Evolutionary conservation across 2,329 filamentous ascomycete genomes (phyloP), one percentile per base, ranked within the genome.

Genomic region (Clonostachys solani): DNA sequence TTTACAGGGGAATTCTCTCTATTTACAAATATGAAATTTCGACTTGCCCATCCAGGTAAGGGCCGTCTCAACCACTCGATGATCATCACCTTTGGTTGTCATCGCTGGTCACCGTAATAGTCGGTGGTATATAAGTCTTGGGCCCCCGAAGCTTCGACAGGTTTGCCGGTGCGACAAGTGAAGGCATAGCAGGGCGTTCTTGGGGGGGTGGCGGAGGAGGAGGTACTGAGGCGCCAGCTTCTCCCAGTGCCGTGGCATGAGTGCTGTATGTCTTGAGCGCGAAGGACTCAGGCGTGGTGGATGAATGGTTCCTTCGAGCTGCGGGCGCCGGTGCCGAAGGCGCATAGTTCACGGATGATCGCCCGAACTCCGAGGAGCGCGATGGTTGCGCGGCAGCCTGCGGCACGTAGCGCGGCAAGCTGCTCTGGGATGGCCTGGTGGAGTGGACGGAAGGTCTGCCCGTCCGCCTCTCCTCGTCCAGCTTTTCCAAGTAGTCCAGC

Each of bases 61-160:
- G n/a, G n/a, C n/a, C n/a, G n/a, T n/a, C n/a, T n/a, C n/a, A n/a
- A n/a, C n/a, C n/a, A 29, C 23, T 29, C 9, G 23, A 29, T 29
- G 23, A 29, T 29, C 23, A 10, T 29, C 23, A 29, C 10, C 23
- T 29, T 29, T 29, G 23, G 23, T 29, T 29, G 23, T 29, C 23
- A 10, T 29, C 23, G 23, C 23, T 29, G 23, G 23, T 29, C 23
- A 29, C 36, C 36, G 36, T 18, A 7, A 63, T 62, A 2, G 61
- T 63, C 2, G 64, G 58, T 12, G 72, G 69, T 1, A 56, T 49
- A 53, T 73, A 69, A 52, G 68, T 67, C 54, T 67, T 74, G 0
- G 73, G 67, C 12, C 70, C 55, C 0, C 62, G 57, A 0, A 73
- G 56, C 19, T 66, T 67, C 3, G 60, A 60, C 1, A 73, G 50